Evolutionary conservation across 805 yeast genomes (phyloP), one percentile per base, ranked within the genome.

Genomic region (Debaryomyces hansenii): DNA sequence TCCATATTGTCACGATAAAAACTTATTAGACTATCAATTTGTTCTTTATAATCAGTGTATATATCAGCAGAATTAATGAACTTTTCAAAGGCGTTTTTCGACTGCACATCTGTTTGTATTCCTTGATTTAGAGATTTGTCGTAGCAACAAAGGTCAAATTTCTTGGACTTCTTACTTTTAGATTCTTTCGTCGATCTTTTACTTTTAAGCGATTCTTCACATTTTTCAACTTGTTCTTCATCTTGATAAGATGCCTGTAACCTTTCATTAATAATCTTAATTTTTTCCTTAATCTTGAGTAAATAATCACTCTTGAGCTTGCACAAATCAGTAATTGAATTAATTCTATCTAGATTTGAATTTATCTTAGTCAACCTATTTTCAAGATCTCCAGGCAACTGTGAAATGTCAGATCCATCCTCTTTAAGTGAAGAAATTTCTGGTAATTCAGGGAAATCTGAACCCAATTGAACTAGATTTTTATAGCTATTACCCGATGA

Each of bases 121-220:
- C 38, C 24, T 16, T 35, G 24, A 16, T 38, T 40, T 9, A 72
- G 55, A 4, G 57, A 40, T 10, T 59, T 49, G 46, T 80, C 79
- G 56, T 69, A 82, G 9, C 82, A 82, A 61, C 87, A 83, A 3
- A 82, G 62, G 35, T 81, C 85, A 20, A 72, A 47, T 46, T 70
- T 77, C 45, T 64, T 71, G 6, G 54, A 48, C 47, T 62, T 66
- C 44, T 45, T 50, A 45, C 48, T 51, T 47, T 48, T 55, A 20
- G 44, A 43, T 32, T 52, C 64, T 42, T 55, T 53, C 11, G 49
- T n/a, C 8, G 48, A 49, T 24, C 41, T 15, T 38, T 52, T 53
- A 12, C 50, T 21, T 28, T 50, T 46, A 16, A 40, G 11, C 20
- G 45, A 42, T 34, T 54, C 63, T 38, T 56, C 52, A 11, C 44